A percentile compares a stretch with the other conserved stretches of the same genome.
These are phyloP conservation scores for Apium graveolens DNA, from an alignment of 129 eudicot genomes.

Conservation along the genomic window DNA sequence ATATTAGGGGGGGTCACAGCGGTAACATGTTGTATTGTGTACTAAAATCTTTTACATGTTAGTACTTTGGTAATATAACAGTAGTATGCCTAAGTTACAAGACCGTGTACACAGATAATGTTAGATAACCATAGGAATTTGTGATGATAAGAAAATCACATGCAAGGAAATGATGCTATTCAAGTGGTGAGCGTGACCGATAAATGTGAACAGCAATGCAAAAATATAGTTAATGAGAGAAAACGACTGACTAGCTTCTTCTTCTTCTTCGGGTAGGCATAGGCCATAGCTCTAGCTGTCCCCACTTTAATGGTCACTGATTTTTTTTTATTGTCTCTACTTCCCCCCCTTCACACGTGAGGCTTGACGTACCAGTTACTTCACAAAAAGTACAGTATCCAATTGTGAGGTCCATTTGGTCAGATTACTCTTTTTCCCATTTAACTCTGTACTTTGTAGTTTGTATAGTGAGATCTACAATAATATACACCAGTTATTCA, in stretches of 20 bases:
- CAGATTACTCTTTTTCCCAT: not conserved
- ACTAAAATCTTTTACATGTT: not conserved
- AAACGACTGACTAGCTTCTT: slow-evolving; percentile 4
- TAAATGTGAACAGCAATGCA: not conserved
- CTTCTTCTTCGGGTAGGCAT: not conserved
- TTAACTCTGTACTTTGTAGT: not conserved
- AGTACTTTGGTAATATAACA: not conserved
- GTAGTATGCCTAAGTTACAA: not conserved
- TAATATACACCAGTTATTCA: not conserved
- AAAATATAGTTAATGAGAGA: not conserved
- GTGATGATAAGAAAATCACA: not conserved
- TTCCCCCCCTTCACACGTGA: slow-evolving; percentile 2
- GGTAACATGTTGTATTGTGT: too few species aligned
- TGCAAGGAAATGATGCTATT: slow-evolving; percentile 4
- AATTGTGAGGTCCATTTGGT: not conserved
- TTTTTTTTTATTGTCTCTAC: not conserved
- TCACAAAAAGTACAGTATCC: slow-evolving; percentile 1
- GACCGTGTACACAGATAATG: not conserved
- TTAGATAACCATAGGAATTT: not conserved
- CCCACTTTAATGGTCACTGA: slow-evolving; percentile 4
- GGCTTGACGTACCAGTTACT: not conserved
- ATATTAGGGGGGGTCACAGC: too few species aligned
- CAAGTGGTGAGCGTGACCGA: not conserved
- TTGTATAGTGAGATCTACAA: not conserved
- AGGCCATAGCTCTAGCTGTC: slow-evolving; percentile 3